phyloP scores from a whole-genome alignment of 2,329 filamentous ascomycete genomes.

The Rutstroemia sp. region DNA sequence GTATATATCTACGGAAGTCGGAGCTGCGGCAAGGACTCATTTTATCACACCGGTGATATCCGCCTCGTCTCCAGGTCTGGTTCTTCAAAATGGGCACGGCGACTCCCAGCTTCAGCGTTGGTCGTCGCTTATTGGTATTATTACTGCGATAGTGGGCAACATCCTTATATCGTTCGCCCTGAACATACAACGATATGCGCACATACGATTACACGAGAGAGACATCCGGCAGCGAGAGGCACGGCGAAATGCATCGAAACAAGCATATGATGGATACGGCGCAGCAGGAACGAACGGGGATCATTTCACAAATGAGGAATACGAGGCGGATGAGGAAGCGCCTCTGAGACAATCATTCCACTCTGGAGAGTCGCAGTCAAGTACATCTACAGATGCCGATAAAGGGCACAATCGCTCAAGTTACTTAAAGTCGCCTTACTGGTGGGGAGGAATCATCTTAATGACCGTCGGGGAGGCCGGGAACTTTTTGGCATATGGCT shows the following conservation, averaged over 20 bases:
- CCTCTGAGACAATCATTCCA: constrained; percentile 45
- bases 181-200: constrained; percentile 94
- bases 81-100: constrained; percentile 21
- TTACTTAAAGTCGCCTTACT: constrained; percentile 87
- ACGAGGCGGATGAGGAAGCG: constrained; percentile 39
- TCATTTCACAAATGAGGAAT: not conserved
- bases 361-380: constrained; percentile 35
- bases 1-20: constrained; percentile 22
- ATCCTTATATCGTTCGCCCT: constrained; percentile 90
- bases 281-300: constrained; percentile 31
- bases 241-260: constrained; percentile 41
- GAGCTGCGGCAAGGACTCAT: constrained; percentile 14
- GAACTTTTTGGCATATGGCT: constrained; percentile 96
- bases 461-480: constrained; percentile 92
- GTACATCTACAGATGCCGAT: constrained; percentile 32
- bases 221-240: constrained; percentile 50
- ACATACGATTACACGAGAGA: constrained; percentile 73
- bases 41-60: constrained; percentile 6
- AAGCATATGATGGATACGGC: constrained; percentile 34
- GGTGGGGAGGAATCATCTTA: constrained; percentile 90
- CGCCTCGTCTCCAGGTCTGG: not conserved
- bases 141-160: constrained; percentile 88
- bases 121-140: constrained; percentile 91
- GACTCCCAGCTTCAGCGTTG: constrained; percentile 57
- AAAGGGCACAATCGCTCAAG: constrained; percentile 40